Evolutionary conservation across 2,329 filamentous ascomycete species (phyloP).

Genomic region (Sporothrix globosa): DNA sequence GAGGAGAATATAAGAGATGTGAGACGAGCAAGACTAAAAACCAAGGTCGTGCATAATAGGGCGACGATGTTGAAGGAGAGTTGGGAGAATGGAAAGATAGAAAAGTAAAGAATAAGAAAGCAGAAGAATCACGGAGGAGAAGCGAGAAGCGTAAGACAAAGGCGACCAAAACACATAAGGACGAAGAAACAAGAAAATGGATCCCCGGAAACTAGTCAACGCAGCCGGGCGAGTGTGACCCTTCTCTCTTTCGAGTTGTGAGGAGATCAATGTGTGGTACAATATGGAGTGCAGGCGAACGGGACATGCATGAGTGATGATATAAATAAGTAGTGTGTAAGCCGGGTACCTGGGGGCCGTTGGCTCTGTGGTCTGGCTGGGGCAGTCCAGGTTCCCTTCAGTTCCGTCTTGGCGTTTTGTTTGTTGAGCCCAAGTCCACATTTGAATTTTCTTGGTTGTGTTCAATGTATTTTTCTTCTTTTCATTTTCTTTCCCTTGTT

Average conservation of each 20-base stretch:
- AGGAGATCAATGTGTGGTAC: background rate
- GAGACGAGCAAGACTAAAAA: background rate
- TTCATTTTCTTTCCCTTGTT: background rate
- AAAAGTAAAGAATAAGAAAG: background rate
- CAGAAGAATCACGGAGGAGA: background rate
- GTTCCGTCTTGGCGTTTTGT: slow-evolving; percentile 11
- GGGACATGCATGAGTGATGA: background rate
- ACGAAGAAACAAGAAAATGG: background rate
- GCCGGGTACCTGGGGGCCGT: slow-evolving; percentile 10
- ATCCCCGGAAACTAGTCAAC: slow-evolving; percentile 1
- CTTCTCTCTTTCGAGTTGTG: background rate
- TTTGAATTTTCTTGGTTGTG: background rate
- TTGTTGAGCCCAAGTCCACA: background rate
- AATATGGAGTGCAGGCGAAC: background rate
- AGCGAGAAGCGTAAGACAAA: background rate
- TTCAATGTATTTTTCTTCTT: background rate
- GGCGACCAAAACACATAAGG: background rate
- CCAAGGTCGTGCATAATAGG: background rate
- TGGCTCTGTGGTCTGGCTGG: background rate
- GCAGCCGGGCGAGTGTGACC: background rate
- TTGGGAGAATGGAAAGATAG: no score
- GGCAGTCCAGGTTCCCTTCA: background rate
- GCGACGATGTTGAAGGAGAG: background rate
- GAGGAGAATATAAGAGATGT: background rate
- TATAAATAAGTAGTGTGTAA: slow-evolving; percentile 25